Conservation (phyloP, 2,329 filamentous ascomycete genomes). For the Aspergillus fumigatiaffinis region DNA sequence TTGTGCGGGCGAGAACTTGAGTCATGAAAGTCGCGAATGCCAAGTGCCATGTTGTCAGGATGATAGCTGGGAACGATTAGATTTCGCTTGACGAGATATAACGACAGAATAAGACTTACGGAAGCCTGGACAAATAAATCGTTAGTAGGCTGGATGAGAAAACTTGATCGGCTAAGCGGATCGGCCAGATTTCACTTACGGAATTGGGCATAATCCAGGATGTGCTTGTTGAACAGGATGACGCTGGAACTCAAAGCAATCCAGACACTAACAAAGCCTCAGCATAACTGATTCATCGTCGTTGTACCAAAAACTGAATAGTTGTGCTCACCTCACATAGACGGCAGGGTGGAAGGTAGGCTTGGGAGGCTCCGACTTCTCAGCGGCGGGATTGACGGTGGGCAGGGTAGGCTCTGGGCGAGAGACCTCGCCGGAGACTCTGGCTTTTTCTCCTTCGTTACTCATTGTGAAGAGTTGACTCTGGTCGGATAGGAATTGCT, state of each 20-base stretch:
- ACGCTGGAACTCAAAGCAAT: conserved; percentile 89
- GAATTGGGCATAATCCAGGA: conserved; percentile 81
- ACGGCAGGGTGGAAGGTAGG: conserved; percentile 71
- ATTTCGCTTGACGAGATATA: not conserved
- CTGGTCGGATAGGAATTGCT: conserved; percentile 44
- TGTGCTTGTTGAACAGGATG: conserved; percentile 99
- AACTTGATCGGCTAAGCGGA: not conserved
- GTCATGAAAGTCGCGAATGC: conserved; percentile 91
- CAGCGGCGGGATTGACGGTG: conserved; percentile 69
- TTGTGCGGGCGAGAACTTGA: conserved; percentile 86
- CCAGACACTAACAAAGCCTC: conserved; percentile 63
- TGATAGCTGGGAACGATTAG: conserved; percentile 37
- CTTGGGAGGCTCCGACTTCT: conserved; percentile 66
- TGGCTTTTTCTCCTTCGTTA: conserved; percentile 72
- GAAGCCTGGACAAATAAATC: conserved; percentile 35
- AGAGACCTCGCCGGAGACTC: conserved; percentile 69
- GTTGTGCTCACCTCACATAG: conserved; percentile 63
- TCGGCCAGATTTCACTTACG: conserved; percentile 50
- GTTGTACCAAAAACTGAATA: not conserved
- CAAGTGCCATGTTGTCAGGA: conserved; percentile 95
- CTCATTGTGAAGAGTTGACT: conserved; percentile 49
- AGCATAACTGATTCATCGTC: conserved; percentile 5
- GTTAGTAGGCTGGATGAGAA: conserved; percentile 1
- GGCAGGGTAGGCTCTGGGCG: conserved; percentile 59
- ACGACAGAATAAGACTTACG: conserved; percentile 31